Percentiles rank a stretch among this genome's conserved stretches.
phyloP scores from a whole-genome alignment of 345 rosid species.

The Geranium rotundifolium region DNA sequence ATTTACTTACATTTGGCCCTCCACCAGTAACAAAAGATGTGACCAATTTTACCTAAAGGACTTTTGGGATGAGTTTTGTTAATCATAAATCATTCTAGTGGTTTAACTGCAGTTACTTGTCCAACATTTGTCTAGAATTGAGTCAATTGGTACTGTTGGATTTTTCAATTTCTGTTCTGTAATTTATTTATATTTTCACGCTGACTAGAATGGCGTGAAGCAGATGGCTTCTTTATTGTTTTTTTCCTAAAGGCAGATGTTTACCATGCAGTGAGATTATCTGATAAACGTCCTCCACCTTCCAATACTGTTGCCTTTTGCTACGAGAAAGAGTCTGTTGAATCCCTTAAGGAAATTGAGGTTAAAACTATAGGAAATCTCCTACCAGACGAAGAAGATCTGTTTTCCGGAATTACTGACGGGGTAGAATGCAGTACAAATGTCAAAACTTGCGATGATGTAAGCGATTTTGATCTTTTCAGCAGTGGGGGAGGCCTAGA shows the following conservation, averaged over 20 bases:
- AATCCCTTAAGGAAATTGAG: conserved; percentile 67
- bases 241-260: not conserved
- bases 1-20: too few relatives aligned
- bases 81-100: not conserved
- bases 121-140: not conserved
- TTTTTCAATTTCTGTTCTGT: not conserved
- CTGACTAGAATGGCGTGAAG: too few relatives aligned
- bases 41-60: not conserved
- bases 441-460: conserved; percentile 26
- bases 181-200: not conserved
- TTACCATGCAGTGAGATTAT: conserved; percentile 37
- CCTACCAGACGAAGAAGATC: conserved; percentile 57
- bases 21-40: not conserved
- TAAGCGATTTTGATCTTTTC: conserved; percentile 55
- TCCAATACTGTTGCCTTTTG: conserved; percentile 24
- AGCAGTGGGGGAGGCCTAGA: conserved; percentile 66
- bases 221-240: conserved; percentile 12
- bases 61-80: too few relatives aligned
- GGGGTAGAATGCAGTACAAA: conserved; percentile 17
- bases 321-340: conserved; percentile 39
- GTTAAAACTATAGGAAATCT: conserved; percentile 68
- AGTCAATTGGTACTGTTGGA: not conserved
- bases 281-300: conserved; percentile 31
- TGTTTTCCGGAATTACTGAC: conserved; percentile 49
- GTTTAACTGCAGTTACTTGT: not conserved